phyloP scores from a whole-genome alignment of 768 basidiomycete genomes.

The Sporobolomyces roseus region DNA sequence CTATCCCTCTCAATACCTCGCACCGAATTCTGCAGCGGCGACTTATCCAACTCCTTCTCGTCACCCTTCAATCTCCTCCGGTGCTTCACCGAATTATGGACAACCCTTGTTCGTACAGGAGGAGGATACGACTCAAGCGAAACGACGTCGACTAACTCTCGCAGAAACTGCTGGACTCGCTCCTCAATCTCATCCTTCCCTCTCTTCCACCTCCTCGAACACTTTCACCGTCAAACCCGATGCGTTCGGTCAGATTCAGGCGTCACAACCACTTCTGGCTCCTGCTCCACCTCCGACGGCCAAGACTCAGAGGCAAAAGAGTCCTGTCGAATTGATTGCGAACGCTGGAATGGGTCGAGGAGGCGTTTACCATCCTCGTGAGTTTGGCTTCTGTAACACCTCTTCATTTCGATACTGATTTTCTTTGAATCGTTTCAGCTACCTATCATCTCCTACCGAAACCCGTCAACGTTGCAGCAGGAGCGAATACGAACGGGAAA shows the following conservation, averaged over 20 bases:
- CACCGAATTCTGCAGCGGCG: not conserved
- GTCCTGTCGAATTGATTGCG: constrained; percentile 33
- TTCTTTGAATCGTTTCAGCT: not conserved
- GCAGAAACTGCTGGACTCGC: constrained; percentile 26
- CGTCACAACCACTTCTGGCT: not conserved
- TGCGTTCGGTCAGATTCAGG: no score
- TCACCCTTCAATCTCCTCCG: not conserved
- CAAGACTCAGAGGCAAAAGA: not conserved
- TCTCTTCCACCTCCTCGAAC: not conserved
- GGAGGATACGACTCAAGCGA: not conserved
- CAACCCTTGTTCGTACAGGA: not conserved
- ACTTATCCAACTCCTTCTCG: not conserved
- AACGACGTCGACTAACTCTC: constrained; percentile 12
- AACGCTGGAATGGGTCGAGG: constrained; percentile 30
- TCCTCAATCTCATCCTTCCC: not conserved
- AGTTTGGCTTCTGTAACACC: not conserved
- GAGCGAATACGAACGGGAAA: not conserved
- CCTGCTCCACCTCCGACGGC: not conserved
- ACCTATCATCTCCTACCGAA: constrained; percentile 21
- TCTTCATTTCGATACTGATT: not conserved
- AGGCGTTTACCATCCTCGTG: constrained; percentile 19
- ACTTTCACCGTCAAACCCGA: constrained; percentile 11
- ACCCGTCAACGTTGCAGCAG: not conserved
- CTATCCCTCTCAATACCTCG: not conserved
- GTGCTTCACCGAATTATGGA: not conserved